Evolutionary conservation across 1,284 basidiomycete species (phyloP).

Genomic region (Chiua sp.): DNA sequence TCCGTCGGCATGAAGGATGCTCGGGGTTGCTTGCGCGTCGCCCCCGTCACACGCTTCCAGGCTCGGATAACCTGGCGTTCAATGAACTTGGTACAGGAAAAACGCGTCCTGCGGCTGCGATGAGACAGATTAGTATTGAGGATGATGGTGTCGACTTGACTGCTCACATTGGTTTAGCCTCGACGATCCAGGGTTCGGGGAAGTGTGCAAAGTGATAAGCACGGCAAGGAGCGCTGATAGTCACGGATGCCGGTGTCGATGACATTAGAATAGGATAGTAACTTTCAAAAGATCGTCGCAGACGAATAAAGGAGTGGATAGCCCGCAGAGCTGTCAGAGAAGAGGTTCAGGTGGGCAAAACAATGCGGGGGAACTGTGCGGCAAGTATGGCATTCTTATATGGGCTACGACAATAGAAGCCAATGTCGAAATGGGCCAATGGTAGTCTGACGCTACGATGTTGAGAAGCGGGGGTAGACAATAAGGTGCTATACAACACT

Average conservation of each 20-base stretch:
- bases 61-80: conserved; percentile 61
- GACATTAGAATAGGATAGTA: conserved; percentile 19
- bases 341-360: conserved; percentile 12
- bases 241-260: conserved; percentile 5
- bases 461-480: conserved; percentile 2
- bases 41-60: conserved; percentile 65
- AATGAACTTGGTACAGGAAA: conserved; percentile 53
- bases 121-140: background rate
- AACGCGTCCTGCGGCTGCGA: conserved; percentile 26
- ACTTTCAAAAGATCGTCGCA: conserved; percentile 26
- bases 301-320: conserved; percentile 35
- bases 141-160: background rate
- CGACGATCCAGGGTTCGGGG: conserved; percentile 32
- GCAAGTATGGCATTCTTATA: conserved; percentile 17
- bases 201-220: conserved; percentile 17
- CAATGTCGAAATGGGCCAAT: too few relatives aligned
- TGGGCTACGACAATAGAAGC: conserved; percentile 21
- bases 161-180: conserved; percentile 31
- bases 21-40: conserved; percentile 54
- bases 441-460: background rate
- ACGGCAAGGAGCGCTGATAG: conserved; percentile 11
- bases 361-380: background rate
- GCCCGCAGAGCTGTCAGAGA: conserved; percentile 28
- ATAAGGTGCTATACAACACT: conserved; percentile 20
- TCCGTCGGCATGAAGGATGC: conserved; percentile 60